A percentile compares a stretch with the other conserved stretches of the same genome.
Evolutionary conservation across 2,329 filamentous ascomycete species (phyloP).

Genomic region (Aspergillus pseudonomiae): DNA sequence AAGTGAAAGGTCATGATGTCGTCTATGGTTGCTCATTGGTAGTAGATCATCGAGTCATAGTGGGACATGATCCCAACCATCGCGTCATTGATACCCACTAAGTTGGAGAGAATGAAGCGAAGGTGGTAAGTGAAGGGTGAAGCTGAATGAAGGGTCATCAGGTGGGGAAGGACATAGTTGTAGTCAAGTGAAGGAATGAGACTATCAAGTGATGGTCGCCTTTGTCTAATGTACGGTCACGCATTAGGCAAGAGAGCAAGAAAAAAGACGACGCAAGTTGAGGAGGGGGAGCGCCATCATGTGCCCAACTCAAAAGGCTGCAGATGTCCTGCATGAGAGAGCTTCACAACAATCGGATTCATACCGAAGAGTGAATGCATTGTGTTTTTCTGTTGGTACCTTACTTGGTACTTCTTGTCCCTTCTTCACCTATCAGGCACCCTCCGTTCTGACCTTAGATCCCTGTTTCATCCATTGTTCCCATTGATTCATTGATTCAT

Average conservation of each 20-base stretch:
- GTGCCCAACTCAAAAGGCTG: conserved; percentile 22
- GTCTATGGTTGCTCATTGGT: conserved; percentile 22
- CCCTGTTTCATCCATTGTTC: background rate
- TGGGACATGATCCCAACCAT: conserved; percentile 13
- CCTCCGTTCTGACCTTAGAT: background rate
- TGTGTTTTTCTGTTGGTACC: background rate
- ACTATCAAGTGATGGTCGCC: conserved; percentile 8
- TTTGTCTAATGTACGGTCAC: conserved; percentile 22
- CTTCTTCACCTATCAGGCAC: background rate
- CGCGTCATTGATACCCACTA: conserved; percentile 7
- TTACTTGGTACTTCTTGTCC: too few relatives aligned
- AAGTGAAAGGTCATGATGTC: conserved; percentile 14
- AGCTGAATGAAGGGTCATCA: too few relatives aligned
- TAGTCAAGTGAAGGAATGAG: too few relatives aligned
- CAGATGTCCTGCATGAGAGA: conserved; percentile 6
- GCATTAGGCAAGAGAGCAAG: conserved; percentile 16
- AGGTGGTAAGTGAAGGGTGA: background rate
- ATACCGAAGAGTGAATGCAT: background rate
- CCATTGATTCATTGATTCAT: background rate
- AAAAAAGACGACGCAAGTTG: too few relatives aligned
- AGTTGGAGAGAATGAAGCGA: background rate
- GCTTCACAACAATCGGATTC: background rate
- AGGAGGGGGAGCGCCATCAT: conserved; percentile 13
- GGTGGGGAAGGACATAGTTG: too few relatives aligned
- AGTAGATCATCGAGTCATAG: conserved; percentile 15